Evolutionary conservation across 1,139 yeast species (phyloP).

Genomic region (Hansenula lynferdii): DNA sequence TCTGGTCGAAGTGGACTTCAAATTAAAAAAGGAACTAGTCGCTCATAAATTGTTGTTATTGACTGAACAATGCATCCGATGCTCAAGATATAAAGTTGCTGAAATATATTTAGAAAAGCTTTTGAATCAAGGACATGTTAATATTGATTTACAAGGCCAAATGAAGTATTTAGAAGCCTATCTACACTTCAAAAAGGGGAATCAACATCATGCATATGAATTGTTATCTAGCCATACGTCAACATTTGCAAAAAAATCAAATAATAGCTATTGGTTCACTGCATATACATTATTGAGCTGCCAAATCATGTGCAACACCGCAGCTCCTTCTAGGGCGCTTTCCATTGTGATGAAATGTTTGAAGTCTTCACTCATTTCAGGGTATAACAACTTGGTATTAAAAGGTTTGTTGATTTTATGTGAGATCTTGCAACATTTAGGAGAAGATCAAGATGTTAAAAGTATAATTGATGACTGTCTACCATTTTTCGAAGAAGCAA

Average conservation of each 20-base stretch:
- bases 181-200: constrained; percentile 23
- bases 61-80: constrained; percentile 12
- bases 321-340: constrained; percentile 36
- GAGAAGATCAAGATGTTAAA: constrained; percentile 33
- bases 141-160: constrained; percentile 24
- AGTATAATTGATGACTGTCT: constrained; percentile 32
- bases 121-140: constrained; percentile 12
- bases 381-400: constrained; percentile 33
- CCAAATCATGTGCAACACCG: constrained; percentile 32
- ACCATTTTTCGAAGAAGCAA: constrained; percentile 36
- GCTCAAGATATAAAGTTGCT: constrained; percentile 12
- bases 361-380: constrained; percentile 36
- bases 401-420: constrained; percentile 38
- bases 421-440: constrained; percentile 34
- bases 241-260: constrained; percentile 21
- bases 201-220: constrained; percentile 30
- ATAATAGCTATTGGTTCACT: constrained; percentile 36
- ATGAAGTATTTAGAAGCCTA: constrained; percentile 17
- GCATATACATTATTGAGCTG: constrained; percentile 42
- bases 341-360: constrained; percentile 42
- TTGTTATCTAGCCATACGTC: constrained; percentile 29
- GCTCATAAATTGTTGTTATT: constrained; percentile 12
- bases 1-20: constrained; percentile 16
- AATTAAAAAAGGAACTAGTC: constrained; percentile 8
- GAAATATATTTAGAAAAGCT: constrained; percentile 8